Evolutionary conservation across 2,329 filamentous ascomycete species (phyloP), one percentile per base, ranked within the genome.

Genomic region (Calonectria honghensis): DNA sequence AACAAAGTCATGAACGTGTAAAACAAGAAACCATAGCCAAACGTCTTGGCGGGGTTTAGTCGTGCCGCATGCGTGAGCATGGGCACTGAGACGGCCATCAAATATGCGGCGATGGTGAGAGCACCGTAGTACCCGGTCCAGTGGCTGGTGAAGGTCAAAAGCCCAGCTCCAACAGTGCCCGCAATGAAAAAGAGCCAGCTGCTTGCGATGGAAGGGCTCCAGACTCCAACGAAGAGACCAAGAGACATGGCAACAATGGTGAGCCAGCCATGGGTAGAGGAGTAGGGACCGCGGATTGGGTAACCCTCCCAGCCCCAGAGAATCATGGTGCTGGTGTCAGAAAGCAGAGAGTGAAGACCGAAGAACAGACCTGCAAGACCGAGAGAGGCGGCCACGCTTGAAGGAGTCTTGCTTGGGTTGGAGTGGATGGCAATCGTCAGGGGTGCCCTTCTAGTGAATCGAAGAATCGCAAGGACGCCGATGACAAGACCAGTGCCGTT

Each of bases 311-410:
- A 99, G 3, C 95, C 95, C 97, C 97, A 99, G 20, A 96, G 90
- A 73, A 98, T 98, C 96, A 99, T 98, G 69, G 97, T 99, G 87
- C 97, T 98, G 0, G 96, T 98, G 83, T 99, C 97, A 0, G 97
- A 98, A 14, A 99, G 90, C 13, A 99, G 89, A 1, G 96, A 98
- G 83, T 98, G 97, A 82, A 98, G 89, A 6, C 91, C 95, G 81
- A 99, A 99, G 82, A 98, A 90, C 10, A 98, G 85, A 37, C 96
- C 96, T 31, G 92, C 96, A 70, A 98, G 85, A 73, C 97, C 95
- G 64, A 97, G 85, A 13, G 93, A 94, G 37, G 95, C 92, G 54
- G 98, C 88, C n/a, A 83, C 73, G 0, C 93, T 90, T 20, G 95
- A 96, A 1, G 94, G 93, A 73, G 89, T 92, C 72, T 91, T 84